Evolutionary conservation across 768 basidiomycete genomes (phyloP), one percentile per base, ranked within the genome.

Genomic region (Suillus luteus): DNA sequence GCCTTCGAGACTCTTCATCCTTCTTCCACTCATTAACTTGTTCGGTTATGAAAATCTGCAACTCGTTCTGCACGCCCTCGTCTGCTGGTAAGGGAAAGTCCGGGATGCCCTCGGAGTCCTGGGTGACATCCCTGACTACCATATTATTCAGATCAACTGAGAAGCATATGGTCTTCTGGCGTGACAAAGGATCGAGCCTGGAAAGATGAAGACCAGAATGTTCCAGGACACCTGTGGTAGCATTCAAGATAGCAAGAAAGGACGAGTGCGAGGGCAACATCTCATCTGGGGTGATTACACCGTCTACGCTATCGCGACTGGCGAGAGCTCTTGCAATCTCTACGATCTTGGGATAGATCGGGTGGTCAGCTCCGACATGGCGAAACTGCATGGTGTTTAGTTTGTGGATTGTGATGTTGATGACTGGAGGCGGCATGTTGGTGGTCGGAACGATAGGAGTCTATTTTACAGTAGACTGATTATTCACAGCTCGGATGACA

Each of bases 161-260:
- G 17, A 41, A 58, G 40, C 57, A 58, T 40, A 58, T 43, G 24
- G 27, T 58, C 40, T 43, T 58, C 40, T 58, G 57, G 17, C 40
- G 57, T 41, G 57, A 58, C 40, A 41, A 41, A 11, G 57, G 41
- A 31, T 58, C 57, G 40, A 58, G 57, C 11, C 40, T 58, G 57
- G 40, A 41, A 58, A 58, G 57, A 27, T 41, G 57, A 27, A 58
- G 38, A 19, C 57, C 57, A 15, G 38, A 58, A 41, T 41, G 57
- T 38, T 58, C 38, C 11, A 58, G 17, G 6, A 6, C 40, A 27
- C 40, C 1, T 3, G 57, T 58, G 10, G 57, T 41, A 12, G 27
- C 57, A 58, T 58, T 58, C 2, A 58, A 19, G 5, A 58, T 58
- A 17, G 57, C 57, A 58, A 58, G 57, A 40, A 58, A 58, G 57